Conservation (phyloP, 2,329 filamentous ascomycete species). For the Raffaelea arxii region DNA sequence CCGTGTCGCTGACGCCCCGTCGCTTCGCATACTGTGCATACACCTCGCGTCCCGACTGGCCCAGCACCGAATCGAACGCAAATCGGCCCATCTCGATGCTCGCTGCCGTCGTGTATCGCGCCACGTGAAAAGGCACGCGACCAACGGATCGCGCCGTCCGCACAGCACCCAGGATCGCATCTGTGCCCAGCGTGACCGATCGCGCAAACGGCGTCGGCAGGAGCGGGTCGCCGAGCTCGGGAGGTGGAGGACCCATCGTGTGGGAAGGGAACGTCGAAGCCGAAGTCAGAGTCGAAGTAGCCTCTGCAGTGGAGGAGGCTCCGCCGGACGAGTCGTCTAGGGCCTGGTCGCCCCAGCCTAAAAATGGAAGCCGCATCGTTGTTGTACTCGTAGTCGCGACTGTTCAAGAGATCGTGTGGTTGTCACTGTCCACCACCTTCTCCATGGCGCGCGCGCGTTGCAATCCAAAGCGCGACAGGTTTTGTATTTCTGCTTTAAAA, state of each 20-base stretch:
- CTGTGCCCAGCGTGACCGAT: slow-evolving; percentile 49
- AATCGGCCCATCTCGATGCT: slow-evolving; percentile 46
- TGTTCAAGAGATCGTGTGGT: no score
- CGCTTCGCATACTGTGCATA: slow-evolving; percentile 4
- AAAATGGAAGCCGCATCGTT: no score
- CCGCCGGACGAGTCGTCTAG: no score
- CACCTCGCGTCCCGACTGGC: slow-evolving; percentile 41
- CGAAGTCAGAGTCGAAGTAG: no score
- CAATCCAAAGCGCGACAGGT: no score
- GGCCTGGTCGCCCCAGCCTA: no score
- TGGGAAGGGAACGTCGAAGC: no score
- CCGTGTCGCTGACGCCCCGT: neutral
- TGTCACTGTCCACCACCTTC: no score
- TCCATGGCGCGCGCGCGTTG: no score
- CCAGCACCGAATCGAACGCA: slow-evolving; percentile 44
- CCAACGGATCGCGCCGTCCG: slow-evolving; percentile 42
- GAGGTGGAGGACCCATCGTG: slow-evolving; percentile 6
- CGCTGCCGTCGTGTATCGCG: slow-evolving; percentile 45
- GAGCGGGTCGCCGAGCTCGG: slow-evolving; percentile 20
- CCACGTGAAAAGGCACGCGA: slow-evolving; percentile 41
- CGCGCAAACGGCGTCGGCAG: slow-evolving; percentile 48
- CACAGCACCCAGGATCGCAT: slow-evolving; percentile 48
- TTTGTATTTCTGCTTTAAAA: no score
- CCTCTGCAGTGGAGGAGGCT: no score
- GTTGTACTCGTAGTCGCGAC: no score